Evolutionary conservation across 1,139 yeast genomes (phyloP).

Genomic region (Chernovozyma sophiae-reginae): DNA sequence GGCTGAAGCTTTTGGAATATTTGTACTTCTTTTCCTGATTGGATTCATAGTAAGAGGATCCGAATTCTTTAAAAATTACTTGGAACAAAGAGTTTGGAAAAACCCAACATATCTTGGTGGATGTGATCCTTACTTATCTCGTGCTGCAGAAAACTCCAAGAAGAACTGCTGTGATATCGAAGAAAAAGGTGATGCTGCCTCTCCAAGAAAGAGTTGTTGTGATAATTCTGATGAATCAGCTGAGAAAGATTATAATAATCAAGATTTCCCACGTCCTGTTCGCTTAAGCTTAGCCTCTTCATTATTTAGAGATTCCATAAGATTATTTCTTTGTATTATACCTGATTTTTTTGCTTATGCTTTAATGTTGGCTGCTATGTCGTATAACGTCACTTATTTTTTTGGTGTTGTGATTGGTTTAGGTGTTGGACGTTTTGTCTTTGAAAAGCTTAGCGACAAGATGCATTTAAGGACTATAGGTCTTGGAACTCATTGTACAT

Average conservation of each 20-base stretch:
- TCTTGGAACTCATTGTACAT: not conserved
- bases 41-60: slow-evolving; percentile 58
- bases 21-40: slow-evolving; percentile 52
- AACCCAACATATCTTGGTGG: slow-evolving; percentile 26
- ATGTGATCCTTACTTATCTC: slow-evolving; percentile 6
- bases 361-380: slow-evolving; percentile 76
- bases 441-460: slow-evolving; percentile 47
- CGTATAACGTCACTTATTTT: slow-evolving; percentile 59
- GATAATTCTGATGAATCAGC: not conserved
- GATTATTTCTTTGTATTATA: slow-evolving; percentile 52
- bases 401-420: slow-evolving; percentile 70
- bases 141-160: not conserved
- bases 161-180: not conserved
- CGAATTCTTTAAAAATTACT: slow-evolving; percentile 54
- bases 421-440: slow-evolving; percentile 63
- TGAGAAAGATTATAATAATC: not conserved
- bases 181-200: too few species aligned
- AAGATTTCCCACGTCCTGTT: slow-evolving; percentile 11
- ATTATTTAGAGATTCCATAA: slow-evolving; percentile 49
- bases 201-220: slow-evolving; percentile 1
- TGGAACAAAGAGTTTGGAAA: slow-evolving; percentile 63
- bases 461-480: slow-evolving; percentile 13
- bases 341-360: slow-evolving; percentile 66
- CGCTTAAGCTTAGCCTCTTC: slow-evolving; percentile 15
- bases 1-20: slow-evolving; percentile 70